A percentile compares a stretch with the other conserved stretches of the same genome.
Conservation (phyloP, 768 basidiomycete species). For the Lentinula edodes region DNA sequence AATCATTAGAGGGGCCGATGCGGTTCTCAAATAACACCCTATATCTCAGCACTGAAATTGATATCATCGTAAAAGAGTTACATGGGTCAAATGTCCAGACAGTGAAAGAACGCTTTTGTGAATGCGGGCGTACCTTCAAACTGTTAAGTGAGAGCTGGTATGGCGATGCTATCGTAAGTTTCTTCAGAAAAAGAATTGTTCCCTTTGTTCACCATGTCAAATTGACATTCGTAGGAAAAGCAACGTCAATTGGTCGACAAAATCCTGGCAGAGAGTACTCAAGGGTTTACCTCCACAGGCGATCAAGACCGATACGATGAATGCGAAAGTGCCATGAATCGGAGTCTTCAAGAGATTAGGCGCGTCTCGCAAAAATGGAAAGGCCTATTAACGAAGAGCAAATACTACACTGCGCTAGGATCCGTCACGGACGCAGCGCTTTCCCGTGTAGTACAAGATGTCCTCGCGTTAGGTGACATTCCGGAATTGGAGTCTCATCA, state of each 20-base stretch:
- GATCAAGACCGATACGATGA: slow-evolving; percentile 74
- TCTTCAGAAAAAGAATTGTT: not conserved
- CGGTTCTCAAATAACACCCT: slow-evolving; percentile 79
- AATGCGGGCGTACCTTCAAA: slow-evolving; percentile 45
- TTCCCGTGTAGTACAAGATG: slow-evolving; percentile 60
- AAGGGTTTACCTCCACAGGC: slow-evolving; percentile 63
- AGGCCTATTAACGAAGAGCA: slow-evolving; percentile 61
- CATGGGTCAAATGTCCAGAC: slow-evolving; percentile 10
- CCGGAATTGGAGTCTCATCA: slow-evolving; percentile 82
- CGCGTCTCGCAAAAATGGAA: slow-evolving; percentile 62
- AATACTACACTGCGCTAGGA: slow-evolving; percentile 71
- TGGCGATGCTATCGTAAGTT: slow-evolving; percentile 62
- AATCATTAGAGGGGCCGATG: slow-evolving; percentile 51
- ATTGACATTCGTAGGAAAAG: slow-evolving; percentile 31
- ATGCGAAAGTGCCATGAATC: slow-evolving; percentile 64
- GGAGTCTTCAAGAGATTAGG: slow-evolving; percentile 59
- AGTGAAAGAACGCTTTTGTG: slow-evolving; percentile 43
- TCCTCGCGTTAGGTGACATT: slow-evolving; percentile 79
- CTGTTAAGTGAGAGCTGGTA: slow-evolving; percentile 65
- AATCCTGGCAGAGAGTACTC: slow-evolving; percentile 45
- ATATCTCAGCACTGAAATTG: slow-evolving; percentile 55
- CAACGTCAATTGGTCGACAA: slow-evolving; percentile 39
- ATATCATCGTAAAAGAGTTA: slow-evolving; percentile 29
- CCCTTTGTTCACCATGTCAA: slow-evolving; percentile 1
- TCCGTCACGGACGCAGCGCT: slow-evolving; percentile 64